phyloP scores from a whole-genome alignment of 345 rosid species.

The Hypericum perforatum region DNA sequence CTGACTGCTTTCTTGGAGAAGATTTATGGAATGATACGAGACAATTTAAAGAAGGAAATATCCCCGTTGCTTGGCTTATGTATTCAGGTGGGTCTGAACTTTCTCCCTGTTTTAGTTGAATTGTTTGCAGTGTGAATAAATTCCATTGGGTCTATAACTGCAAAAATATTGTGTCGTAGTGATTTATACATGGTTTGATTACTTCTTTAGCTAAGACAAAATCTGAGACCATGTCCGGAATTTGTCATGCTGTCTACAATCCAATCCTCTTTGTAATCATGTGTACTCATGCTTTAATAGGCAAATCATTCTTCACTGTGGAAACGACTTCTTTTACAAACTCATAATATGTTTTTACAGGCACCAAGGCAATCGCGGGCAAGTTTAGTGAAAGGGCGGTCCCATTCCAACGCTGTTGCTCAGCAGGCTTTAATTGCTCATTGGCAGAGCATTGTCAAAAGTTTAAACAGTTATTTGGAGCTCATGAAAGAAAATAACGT shows the following conservation, averaged over 20 bases:
- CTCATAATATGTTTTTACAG: slow-evolving; percentile 31
- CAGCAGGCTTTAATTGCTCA: slow-evolving; percentile 97
- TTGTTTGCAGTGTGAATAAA: too few relatives aligned
- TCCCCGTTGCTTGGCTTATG: slow-evolving; percentile 93
- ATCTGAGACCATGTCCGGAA: too few relatives aligned
- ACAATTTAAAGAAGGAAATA: slow-evolving; percentile 90
- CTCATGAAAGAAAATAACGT: slow-evolving; percentile 71
- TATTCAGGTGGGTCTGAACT: slow-evolving; percentile 62
- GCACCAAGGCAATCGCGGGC: slow-evolving; percentile 94
- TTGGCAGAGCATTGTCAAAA: slow-evolving; percentile 95
- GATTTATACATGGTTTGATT: too few relatives aligned
- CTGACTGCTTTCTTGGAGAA: slow-evolving; percentile 98
- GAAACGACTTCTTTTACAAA: too few relatives aligned
- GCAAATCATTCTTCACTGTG: too few relatives aligned
- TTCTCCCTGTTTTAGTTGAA: not conserved
- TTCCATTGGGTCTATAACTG: too few relatives aligned
- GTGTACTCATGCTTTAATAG: too few relatives aligned
- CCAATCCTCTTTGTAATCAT: too few relatives aligned
- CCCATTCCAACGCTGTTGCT: slow-evolving; percentile 94
- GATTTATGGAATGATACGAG: slow-evolving; percentile 98
- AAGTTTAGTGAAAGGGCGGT: slow-evolving; percentile 89
- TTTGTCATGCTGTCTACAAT: too few relatives aligned
- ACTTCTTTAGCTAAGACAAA: too few relatives aligned
- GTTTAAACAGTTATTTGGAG: slow-evolving; percentile 60
- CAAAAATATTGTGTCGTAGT: too few relatives aligned